Evolutionary conservation across 2,329 filamentous ascomycete species (phyloP).

Genomic region (Bisporella sp.): DNA sequence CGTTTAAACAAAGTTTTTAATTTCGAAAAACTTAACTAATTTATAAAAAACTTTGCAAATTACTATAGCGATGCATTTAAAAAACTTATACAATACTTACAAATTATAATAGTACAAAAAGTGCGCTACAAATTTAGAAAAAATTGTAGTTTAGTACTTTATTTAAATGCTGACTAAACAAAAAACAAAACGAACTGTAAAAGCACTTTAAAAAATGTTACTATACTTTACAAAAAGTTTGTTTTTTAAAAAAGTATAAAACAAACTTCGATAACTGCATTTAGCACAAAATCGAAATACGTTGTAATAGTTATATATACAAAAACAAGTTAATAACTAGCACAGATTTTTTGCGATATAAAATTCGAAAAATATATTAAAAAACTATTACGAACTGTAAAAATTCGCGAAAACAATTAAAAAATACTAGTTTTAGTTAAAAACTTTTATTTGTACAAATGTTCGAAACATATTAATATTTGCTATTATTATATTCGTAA

Average conservation of each 20-base stretch:
- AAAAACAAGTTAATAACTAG: slow-evolving; percentile 4
- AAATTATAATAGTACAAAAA: too few species aligned
- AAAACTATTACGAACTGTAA: not conserved
- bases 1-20: too few species aligned
- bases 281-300: slow-evolving; percentile 12
- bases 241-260: slow-evolving; percentile 10
- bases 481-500: slow-evolving; percentile 2
- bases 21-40: too few species aligned
- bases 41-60: too few species aligned
- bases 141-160: not conserved
- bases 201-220: slow-evolving; percentile 6
- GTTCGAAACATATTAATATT: slow-evolving; percentile 4
- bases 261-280: slow-evolving; percentile 8
- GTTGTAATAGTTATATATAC: slow-evolving; percentile 4
- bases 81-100: too few species aligned
- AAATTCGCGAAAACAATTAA: too few species aligned
- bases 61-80: too few species aligned
- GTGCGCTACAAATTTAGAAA: too few species aligned
- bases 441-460: not conserved
- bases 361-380: not conserved
- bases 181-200: not conserved
- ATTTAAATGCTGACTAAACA: not conserved
- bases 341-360: not conserved
- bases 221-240: slow-evolving; percentile 1
- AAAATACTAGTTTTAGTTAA: not conserved